A percentile compares a stretch with the other conserved stretches of the same genome.
Conservation (phyloP, 2,329 filamentous ascomycete species). For the Emericellopsis atlantica region DNA sequence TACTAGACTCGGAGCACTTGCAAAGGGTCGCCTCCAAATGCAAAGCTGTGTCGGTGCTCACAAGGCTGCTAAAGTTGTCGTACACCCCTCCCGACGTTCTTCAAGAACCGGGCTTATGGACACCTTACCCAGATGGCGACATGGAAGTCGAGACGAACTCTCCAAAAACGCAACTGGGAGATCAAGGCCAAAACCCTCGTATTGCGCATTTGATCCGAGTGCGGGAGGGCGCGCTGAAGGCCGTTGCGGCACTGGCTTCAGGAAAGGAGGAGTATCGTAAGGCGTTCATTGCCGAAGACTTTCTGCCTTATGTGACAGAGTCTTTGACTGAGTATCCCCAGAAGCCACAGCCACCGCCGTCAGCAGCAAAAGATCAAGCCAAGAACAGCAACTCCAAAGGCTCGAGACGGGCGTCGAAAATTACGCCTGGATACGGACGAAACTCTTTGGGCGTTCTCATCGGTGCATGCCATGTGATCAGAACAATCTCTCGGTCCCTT, state of each 20-base stretch:
- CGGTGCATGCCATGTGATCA: conserved; percentile 71
- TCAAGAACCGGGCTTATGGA: conserved; percentile 22
- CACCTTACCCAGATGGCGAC: conserved; percentile 19
- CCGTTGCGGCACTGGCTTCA: conserved; percentile 68
- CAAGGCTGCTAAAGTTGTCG: conserved; percentile 34
- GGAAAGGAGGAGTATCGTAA: conserved; percentile 79
- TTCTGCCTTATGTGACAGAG: conserved; percentile 70
- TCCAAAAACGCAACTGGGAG: conserved; percentile 39
- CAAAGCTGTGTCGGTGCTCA: conserved; percentile 30
- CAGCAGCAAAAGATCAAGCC: conserved; percentile 24
- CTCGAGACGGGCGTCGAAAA: conserved; percentile 7
- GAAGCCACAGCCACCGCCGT: conserved; percentile 23
- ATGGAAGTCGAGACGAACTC: conserved; percentile 19
- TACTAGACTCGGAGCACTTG: conserved; percentile 65
- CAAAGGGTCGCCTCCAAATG: conserved; percentile 73
- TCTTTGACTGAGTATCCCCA: conserved; percentile 51
- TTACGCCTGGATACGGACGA: conserved; percentile 42
- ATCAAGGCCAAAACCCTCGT: conserved; percentile 44
- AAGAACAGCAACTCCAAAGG: conserved; percentile 23
- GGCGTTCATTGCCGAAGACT: conserved; percentile 67
- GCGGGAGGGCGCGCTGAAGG: conserved; percentile 64
- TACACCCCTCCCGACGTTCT: conserved; percentile 30
- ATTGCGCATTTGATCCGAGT: conserved; percentile 61
- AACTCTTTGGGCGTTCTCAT: conserved; percentile 72
- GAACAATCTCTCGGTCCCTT: conserved; percentile 75